Evolutionary conservation across 805 yeast genomes (phyloP), one percentile per base, ranked within the genome.

Genomic region (Myxozyma vanderwaltii): DNA sequence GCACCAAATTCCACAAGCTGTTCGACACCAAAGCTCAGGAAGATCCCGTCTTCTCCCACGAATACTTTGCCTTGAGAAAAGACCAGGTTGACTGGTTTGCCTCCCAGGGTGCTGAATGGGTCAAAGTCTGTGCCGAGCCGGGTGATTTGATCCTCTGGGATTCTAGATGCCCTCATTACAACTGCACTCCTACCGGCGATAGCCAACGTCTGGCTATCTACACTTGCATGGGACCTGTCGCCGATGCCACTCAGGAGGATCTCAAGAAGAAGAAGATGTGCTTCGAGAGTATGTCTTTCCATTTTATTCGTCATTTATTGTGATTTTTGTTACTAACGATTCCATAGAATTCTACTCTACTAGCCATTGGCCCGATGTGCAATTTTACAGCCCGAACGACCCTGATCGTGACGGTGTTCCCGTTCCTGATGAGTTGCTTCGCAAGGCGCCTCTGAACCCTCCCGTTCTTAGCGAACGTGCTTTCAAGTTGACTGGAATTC

Each of bases 61-160:
- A 56, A 40, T 56, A 56, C 48, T 51, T 43, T 43, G 2, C 19
- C 5, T 29, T 51, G 12, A 26, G 15, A 19, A 41, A 43, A 36
- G 56, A 51, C 12, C 51, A 31, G 17, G 50, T 58, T 35, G 31
- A 36, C 4, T 53, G 58, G 54, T 54, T 58, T 29, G 46, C 29
- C 0, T 35, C 10, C 10, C 43, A 47, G 19, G 61, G 61, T 19
- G 35, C 46, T 24, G 53, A 52, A 27, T 57, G 61, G 61, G 24
- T 45, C 49, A 52, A 57, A 36, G 54, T 52, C 50, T 24, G 44
- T 26, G 53, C 52, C 31, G 57, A 51, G 13, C 61, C 61, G 17
- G 61, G 61, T 15, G 61, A 57, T 21, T 27, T 57, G 23, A 27
- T 57, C 21, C 52, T 57, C 26, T 57, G 61, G 61, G 61, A 57